A percentile compares a stretch with the other conserved stretches of the same genome.
phyloP scores from a whole-genome alignment of 495 filamentous ascomycete species.

The Aspergillus funiculosus region DNA sequence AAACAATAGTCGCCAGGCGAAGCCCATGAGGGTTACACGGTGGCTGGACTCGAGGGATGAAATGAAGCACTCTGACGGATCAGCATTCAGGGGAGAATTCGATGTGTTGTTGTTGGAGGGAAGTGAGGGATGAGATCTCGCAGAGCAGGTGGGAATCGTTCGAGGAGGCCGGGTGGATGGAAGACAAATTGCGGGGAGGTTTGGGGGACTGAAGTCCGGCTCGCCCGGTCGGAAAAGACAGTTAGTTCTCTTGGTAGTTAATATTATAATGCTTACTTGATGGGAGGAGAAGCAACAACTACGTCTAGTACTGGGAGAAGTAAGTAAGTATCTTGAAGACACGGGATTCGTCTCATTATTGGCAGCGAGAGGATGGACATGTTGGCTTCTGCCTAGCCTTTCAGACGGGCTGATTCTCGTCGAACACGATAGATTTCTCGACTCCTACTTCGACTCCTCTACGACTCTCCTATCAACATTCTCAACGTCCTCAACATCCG shows the following conservation, averaged over 20 bases:
- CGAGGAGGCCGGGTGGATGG: constrained; percentile 1
- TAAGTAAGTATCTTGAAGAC: too few relatives aligned
- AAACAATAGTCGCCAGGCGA: constrained; percentile 21
- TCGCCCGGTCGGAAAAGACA: too few relatives aligned
- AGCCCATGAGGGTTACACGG: constrained; percentile 23
- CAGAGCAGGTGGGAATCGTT: neutral
- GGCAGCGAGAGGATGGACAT: too few relatives aligned
- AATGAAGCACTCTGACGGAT: neutral
- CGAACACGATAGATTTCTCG: too few relatives aligned
- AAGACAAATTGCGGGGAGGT: constrained; percentile 7
- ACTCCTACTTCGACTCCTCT: too few relatives aligned
- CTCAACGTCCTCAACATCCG: neutral
- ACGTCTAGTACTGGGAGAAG: too few relatives aligned
- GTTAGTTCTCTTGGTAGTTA: too few relatives aligned
- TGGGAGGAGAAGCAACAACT: too few relatives aligned
- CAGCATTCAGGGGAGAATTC: neutral
- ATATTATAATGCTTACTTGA: too few relatives aligned
- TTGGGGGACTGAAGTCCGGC: neutral
- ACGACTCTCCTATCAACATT: neutral
- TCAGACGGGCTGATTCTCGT: too few relatives aligned
- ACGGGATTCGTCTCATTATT: too few relatives aligned
- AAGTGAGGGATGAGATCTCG: neutral
- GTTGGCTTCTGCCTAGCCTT: too few relatives aligned
- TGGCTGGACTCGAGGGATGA: constrained; percentile 4
- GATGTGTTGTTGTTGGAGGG: neutral